Evolutionary conservation across 495 filamentous ascomycete genomes (phyloP), one percentile per base, ranked within the genome.

Genomic region (Saxophila tyrrhenica): DNA sequence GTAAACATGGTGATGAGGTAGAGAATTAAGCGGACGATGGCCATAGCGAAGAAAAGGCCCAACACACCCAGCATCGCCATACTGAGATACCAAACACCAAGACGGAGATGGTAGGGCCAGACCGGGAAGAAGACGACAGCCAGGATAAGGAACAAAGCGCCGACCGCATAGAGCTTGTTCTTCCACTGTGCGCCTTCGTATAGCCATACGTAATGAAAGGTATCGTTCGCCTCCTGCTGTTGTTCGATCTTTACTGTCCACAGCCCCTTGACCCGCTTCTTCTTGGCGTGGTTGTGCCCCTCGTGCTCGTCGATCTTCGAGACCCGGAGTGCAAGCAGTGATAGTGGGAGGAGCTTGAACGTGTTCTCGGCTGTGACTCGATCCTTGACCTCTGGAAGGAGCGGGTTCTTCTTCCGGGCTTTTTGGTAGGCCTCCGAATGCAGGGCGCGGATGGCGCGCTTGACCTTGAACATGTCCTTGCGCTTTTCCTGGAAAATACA

Each of bases 391-490:
- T 86, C 81, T 15, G 94, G 94, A 21, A 97, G 85, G 42, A 86
- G 76, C 21, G 88, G 76, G 75, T 94, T 92, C 76, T 96, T 96
- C 60, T 79, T 82, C 58, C 81, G 82, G 48, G 90, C 89, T 72
- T 89, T 89, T 47, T 73, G 77, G 69, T 99, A 99, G 48, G 82
- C 87, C 52, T 85, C 82, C 39, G 89, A 94, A 69, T 92, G 77
- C 56, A 99, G 81, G 48, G 90, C 91, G 59, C 94, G 85, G 53
- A 99, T 83, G 29, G 94, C 94, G 63, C 94, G 87, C 75, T 99
- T 99, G 68, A 99, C 94, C 77, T 85, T 87, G 72, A 99, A 97
- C 82, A 99, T 89, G 58, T 99, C 91, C 72, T 95, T 97, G 54
- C 94, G 78, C 73, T 97, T 91, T 57, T 92, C 94, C 62, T 96